A percentile compares a stretch with the other conserved stretches of the same genome.
Conservation (phyloP, 2,329 filamentous ascomycete genomes). For the Aspergillus nomiae region DNA sequence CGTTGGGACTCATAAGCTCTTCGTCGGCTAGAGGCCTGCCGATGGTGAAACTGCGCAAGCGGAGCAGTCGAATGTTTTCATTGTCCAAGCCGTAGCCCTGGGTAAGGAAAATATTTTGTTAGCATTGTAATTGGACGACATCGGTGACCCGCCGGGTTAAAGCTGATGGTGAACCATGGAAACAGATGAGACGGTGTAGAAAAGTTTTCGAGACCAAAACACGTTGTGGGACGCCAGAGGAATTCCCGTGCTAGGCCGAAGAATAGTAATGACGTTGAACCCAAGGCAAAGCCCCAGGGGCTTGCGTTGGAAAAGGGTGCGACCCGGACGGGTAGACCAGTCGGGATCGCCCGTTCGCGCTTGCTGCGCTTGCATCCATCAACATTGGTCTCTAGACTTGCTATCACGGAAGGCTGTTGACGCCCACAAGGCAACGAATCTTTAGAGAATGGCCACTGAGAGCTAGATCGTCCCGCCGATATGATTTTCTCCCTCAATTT, state of each 20-base stretch:
- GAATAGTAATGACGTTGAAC: conserved; percentile 7
- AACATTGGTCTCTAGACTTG: conserved; percentile 14
- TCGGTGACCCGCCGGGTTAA: conserved; percentile 18
- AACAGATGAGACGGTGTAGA: conserved; percentile 37
- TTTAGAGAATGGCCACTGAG: not conserved
- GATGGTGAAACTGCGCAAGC: conserved; percentile 77
- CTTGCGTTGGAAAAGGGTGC: conserved; percentile 15
- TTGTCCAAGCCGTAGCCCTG: conserved; percentile 77
- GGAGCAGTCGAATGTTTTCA: conserved; percentile 76
- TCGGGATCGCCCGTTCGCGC: conserved; percentile 24
- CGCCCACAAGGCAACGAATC: not conserved
- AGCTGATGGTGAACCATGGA: conserved; percentile 41
- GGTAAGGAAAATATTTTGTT: conserved; percentile 23
- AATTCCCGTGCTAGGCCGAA: conserved; percentile 18
- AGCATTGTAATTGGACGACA: conserved; percentile 21
- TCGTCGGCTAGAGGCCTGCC: conserved; percentile 66
- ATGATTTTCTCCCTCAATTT: not conserved
- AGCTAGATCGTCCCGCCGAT: not conserved
- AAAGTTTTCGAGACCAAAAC: conserved; percentile 25
- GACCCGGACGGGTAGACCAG: conserved; percentile 24
- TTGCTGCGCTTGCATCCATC: conserved; percentile 25
- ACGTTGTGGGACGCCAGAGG: conserved; percentile 19
- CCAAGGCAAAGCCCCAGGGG: conserved; percentile 9
- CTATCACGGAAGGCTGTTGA: conserved; percentile 4
- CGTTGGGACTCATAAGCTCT: conserved; percentile 63